These are phyloP conservation scores for Rosa multiflora DNA, from an alignment of 306 rosid genomes.

Conservation along the genomic window DNA sequence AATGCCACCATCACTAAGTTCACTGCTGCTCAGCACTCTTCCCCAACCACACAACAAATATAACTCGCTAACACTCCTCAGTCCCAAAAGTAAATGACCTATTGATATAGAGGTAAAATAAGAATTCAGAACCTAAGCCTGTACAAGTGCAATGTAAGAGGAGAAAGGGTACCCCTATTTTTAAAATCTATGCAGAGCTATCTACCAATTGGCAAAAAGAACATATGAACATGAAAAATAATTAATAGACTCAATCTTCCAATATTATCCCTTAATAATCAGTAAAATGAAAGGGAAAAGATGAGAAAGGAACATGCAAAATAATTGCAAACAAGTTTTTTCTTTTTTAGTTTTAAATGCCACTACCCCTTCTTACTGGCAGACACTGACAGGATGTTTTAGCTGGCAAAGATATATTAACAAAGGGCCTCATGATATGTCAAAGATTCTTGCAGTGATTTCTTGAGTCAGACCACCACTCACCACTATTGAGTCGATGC, in stretches of 20 bases:
- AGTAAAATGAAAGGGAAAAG: not conserved
- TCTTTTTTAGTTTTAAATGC: not conserved
- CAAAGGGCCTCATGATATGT: not conserved
- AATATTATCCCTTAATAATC: not conserved
- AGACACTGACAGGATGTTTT: constrained; percentile 5
- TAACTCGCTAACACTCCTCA: not conserved
- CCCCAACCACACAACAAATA: not conserved
- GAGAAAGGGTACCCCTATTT: not conserved
- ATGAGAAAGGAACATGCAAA: not conserved
- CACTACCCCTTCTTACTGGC: not conserved
- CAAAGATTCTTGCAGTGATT: constrained; percentile 11
- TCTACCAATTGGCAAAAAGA: not conserved
- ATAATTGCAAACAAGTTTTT: not conserved
- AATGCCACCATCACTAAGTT: constrained; percentile 1
- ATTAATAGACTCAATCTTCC: not conserved
- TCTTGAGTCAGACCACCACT: constrained; percentile 33
- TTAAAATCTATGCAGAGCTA: not conserved
- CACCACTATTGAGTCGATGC: constrained; percentile 81
- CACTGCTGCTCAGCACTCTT: not conserved
- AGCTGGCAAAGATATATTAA: not conserved
- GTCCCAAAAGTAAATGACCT: not conserved
- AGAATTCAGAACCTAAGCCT: not conserved
- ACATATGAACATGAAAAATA: not conserved
- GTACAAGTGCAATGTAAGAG: not conserved
- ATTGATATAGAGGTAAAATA: no score